These are phyloP conservation scores for Aspergillus sp. DNA, from an alignment of 2,329 filamentous ascomycete species.

Conservation along the genomic window DNA sequence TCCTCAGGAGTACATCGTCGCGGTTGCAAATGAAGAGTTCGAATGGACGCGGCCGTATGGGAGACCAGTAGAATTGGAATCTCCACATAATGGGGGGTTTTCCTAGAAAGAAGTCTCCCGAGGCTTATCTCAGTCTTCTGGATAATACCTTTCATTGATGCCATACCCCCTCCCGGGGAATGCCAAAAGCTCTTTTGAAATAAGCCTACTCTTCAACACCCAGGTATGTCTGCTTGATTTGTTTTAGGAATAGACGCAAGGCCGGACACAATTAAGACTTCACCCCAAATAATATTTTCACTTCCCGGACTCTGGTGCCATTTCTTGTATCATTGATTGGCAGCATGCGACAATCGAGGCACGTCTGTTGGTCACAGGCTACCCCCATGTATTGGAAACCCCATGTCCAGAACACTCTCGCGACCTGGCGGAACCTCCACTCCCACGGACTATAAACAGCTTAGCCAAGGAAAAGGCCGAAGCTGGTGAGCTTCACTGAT, in stretches of 20 bases:
- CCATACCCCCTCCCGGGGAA: constrained; percentile 15
- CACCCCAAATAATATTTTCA: constrained; percentile 15
- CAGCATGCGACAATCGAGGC: constrained; percentile 15
- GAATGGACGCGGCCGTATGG: constrained; percentile 12
- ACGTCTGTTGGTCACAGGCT: constrained; percentile 10
- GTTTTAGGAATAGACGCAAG: constrained; percentile 2
- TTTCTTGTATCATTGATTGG: constrained; percentile 19
- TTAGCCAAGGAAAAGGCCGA: constrained; percentile 10
- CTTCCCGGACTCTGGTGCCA: constrained; percentile 11
- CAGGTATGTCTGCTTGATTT: background rate
- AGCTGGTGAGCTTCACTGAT: constrained; percentile 12
- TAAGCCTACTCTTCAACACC: constrained; percentile 11
- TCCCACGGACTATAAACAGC: constrained; percentile 12
- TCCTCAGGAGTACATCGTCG: constrained; percentile 10
- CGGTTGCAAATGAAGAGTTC: constrained; percentile 12
- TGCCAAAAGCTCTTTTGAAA: constrained; percentile 5
- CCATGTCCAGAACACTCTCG: constrained; percentile 11
- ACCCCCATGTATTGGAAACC: constrained; percentile 14
- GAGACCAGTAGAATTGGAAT: constrained; percentile 12
- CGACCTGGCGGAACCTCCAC: constrained; percentile 6
- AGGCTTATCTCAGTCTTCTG: constrained; percentile 5
- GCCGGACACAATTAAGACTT: constrained; percentile 12
- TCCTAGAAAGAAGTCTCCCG: background rate
- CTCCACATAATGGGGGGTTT: constrained; percentile 1
- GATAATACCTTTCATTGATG: constrained; percentile 13